Evolutionary conservation across 2,329 filamentous ascomycete species (phyloP).

Genomic region (Leptographium procerum): DNA sequence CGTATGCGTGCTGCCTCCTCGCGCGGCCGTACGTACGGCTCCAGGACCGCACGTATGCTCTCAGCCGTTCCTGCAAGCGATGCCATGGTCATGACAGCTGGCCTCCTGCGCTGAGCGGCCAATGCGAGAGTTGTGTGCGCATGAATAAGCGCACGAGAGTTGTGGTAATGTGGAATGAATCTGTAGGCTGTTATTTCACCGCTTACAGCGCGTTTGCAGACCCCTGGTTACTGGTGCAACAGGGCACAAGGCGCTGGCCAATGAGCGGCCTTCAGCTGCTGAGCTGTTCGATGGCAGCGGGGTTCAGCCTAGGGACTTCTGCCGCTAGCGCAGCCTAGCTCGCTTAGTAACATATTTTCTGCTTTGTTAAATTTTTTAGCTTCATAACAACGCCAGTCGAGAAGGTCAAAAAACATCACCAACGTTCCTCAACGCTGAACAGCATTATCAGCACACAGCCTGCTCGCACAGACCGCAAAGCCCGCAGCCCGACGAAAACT

Average conservation of each 20-base stretch:
- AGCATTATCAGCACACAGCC: background rate
- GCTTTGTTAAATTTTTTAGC: constrained; percentile 3
- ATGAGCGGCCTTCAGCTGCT: constrained; percentile 2
- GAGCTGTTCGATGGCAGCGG: background rate
- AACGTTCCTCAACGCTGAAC: background rate
- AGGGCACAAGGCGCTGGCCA: constrained; percentile 2
- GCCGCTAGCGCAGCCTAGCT: constrained; percentile 5
- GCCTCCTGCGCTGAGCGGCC: background rate
- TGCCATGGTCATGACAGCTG: constrained; percentile 1
- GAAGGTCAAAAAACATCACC: background rate
- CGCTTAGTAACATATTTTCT: background rate
- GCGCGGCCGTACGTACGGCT: constrained; percentile 42
- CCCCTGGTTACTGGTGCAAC: background rate
- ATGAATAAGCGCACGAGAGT: too few relatives aligned
- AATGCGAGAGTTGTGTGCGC: background rate
- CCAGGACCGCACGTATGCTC: constrained; percentile 23
- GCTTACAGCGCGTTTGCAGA: background rate
- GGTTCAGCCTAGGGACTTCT: constrained; percentile 5
- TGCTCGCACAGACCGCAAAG: background rate
- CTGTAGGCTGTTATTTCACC: too few relatives aligned
- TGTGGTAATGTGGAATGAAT: too few relatives aligned
- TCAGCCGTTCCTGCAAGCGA: constrained; percentile 7
- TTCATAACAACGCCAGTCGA: background rate
- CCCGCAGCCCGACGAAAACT: background rate
- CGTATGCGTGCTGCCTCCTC: constrained; percentile 47